A percentile compares a stretch with the other conserved stretches of the same genome.
phyloP scores from a whole-genome alignment of 2,329 filamentous ascomycete species.

The Alternaria triticina region DNA sequence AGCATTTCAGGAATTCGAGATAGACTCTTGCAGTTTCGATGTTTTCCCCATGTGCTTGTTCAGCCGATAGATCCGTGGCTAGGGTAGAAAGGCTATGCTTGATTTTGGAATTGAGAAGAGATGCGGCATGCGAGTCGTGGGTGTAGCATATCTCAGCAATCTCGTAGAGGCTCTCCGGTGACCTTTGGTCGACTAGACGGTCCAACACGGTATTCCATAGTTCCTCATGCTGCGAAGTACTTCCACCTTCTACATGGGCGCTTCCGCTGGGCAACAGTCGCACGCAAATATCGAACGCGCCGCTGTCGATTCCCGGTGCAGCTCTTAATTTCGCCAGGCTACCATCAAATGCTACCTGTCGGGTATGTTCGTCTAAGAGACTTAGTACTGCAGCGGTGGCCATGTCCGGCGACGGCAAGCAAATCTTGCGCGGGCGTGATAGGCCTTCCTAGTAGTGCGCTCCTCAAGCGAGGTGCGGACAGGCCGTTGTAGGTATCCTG shows the following conservation, averaged over 20 bases:
- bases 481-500: neutral
- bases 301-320: constrained; percentile 22
- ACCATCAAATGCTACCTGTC: constrained; percentile 27
- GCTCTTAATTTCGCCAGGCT: constrained; percentile 28
- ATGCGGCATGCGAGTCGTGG: constrained; percentile 20
- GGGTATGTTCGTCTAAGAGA: constrained; percentile 29
- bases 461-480: neutral
- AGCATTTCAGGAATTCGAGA: constrained; percentile 39
- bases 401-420: neutral
- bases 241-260: neutral
- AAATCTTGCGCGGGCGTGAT: neutral
- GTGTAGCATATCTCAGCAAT: constrained; percentile 33
- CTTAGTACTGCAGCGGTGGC: constrained; percentile 27
- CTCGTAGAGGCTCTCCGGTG: constrained; percentile 27
- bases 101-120: constrained; percentile 18
- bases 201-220: constrained; percentile 26
- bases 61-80: neutral
- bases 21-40: constrained; percentile 15
- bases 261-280: constrained; percentile 20
- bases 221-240: constrained; percentile 3
- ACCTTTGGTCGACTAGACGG: constrained; percentile 18
- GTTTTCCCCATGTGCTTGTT: neutral
- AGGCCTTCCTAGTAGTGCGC: neutral
- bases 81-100: constrained; percentile 2
- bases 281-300: constrained; percentile 30